Conservation (phyloP, 495 filamentous ascomycete species). For the Penicillium ochrochloron region DNA sequence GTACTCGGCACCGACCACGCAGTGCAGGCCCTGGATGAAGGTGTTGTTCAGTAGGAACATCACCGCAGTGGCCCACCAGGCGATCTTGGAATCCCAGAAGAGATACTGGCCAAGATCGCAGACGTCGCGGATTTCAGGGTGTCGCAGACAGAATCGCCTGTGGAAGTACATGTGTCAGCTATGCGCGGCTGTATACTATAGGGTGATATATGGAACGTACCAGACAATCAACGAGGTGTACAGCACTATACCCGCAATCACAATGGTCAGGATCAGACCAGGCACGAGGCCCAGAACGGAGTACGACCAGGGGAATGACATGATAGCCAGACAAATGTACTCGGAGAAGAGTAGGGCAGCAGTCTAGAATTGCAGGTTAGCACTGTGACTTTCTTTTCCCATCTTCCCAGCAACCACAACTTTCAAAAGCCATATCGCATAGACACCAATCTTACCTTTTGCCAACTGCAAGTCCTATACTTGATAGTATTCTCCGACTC, state of each 20-base stretch:
- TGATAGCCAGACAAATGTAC: conserved; percentile 92
- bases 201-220: conserved; percentile 42
- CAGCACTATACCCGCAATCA: conserved; percentile 73
- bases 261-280: conserved; percentile 78
- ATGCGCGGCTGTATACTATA: not conserved
- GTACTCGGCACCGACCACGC: conserved; percentile 78
- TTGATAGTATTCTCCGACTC: conserved; percentile 81
- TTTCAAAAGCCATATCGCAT: not conserved
- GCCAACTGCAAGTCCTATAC: conserved; percentile 89
- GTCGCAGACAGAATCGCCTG: conserved; percentile 82
- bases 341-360: conserved; percentile 86
- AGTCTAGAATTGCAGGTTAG: conserved; percentile 57
- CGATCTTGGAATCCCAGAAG: conserved; percentile 77
- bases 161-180: conserved; percentile 1
- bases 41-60: conserved; percentile 95
- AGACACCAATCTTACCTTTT: conserved; percentile 62
- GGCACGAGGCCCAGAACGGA: conserved; percentile 85
- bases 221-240: conserved; percentile 87
- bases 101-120: conserved; percentile 91
- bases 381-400: not conserved
- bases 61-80: conserved; percentile 80
- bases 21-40: conserved; percentile 83
- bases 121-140: conserved; percentile 86
- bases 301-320: conserved; percentile 93
- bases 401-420: not conserved